Percentiles rank a stretch among this genome's conserved stretches.
These are phyloP conservation scores for Withania somnifera DNA, from an alignment of 305 asterid species.

Conservation along the genomic window DNA sequence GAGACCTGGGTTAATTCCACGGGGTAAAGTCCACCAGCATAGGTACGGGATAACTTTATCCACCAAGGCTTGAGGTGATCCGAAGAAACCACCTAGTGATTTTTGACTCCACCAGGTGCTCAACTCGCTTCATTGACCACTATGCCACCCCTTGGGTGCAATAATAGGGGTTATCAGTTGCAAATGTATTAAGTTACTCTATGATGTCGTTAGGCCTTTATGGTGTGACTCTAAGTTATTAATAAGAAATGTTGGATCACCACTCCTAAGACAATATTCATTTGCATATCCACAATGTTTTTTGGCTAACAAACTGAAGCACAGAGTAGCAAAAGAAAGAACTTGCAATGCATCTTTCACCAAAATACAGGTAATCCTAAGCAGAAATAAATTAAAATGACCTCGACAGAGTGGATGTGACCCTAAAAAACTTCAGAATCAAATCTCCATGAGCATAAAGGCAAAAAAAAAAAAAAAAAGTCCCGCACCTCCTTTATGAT, in stretches of 20 bases:
- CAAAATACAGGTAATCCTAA: not conserved
- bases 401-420: not conserved
- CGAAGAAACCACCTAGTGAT: not conserved
- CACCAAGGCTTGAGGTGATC: not conserved
- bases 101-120: not conserved
- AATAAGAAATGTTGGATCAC: not conserved
- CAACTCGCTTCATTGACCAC: not conserved
- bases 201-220: not conserved
- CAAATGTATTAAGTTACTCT: not conserved
- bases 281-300: not conserved
- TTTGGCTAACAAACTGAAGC: not conserved
- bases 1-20: not conserved
- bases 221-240: not conserved
- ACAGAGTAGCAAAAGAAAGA: not conserved
- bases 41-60: not conserved
- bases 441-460: not conserved
- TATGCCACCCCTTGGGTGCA: not conserved
- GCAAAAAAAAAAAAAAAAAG: not conserved
- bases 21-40: not conserved
- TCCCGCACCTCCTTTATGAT: constrained; percentile 78
- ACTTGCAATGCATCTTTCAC: not conserved
- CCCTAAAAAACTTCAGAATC: not conserved
- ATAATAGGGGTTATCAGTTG: not conserved
- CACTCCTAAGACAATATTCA: not conserved
- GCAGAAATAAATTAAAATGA: not conserved